phyloP scores from a whole-genome alignment of 208 protist genomes.

The Zelonia costaricensis region DNA sequence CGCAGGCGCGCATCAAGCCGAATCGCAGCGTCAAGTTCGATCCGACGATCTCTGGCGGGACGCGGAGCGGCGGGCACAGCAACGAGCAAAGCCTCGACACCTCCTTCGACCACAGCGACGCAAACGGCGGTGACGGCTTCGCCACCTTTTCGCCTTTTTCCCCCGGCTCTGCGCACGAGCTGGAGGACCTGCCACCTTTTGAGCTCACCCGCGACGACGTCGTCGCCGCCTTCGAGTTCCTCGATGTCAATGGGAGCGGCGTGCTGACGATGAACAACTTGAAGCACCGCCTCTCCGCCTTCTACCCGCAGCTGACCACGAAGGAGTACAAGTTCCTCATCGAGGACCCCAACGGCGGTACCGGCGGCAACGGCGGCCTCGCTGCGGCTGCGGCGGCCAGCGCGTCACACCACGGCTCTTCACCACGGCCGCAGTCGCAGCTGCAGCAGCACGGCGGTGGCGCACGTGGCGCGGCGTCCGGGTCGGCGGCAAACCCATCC shows the following conservation, averaged over 20 bases:
- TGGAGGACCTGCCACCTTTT: constrained; percentile 29
- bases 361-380: constrained; percentile 1
- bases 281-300: constrained; percentile 88
- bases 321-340: constrained; percentile 95
- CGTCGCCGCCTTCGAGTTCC: constrained; percentile 91
- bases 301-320: constrained; percentile 92
- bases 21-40: constrained; percentile 11
- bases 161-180: neutral
- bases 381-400: neutral
- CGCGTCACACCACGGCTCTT: neutral
- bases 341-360: constrained; percentile 50
- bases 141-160: neutral
- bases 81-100: constrained; percentile 4
- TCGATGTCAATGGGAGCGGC: constrained; percentile 83
- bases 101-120: neutral
- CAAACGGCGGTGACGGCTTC: neutral
- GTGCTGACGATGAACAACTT: constrained; percentile 82
- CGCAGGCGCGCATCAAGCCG: neutral
- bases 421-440: too few species aligned
- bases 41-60: neutral
- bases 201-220: constrained; percentile 83
- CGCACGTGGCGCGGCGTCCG: too few species aligned
- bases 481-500: neutral
- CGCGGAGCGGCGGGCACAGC: neutral
- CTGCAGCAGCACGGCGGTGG: too few species aligned